Evolutionary conservation across 108 stramenopile genomes (phyloP).

Genomic region (Nitzschia sp.): DNA sequence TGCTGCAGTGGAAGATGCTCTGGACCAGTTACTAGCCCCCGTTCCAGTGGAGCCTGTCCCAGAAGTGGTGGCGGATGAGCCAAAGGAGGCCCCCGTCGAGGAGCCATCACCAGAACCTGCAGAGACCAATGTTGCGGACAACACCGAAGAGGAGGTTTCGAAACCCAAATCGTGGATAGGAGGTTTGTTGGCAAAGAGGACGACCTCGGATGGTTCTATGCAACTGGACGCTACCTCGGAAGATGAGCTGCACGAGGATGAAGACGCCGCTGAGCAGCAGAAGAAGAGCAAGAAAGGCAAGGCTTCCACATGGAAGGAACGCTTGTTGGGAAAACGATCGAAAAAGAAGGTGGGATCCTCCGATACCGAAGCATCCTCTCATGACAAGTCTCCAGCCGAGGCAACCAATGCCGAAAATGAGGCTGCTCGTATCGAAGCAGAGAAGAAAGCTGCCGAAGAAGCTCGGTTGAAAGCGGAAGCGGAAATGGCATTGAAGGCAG

Average conservation of each 20-base stretch:
- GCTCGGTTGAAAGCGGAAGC: not conserved
- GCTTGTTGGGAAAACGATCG: slow-evolving; percentile 13
- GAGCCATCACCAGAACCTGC: not conserved
- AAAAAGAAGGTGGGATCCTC: not conserved
- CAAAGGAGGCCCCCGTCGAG: not conserved
- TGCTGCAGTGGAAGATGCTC: not conserved
- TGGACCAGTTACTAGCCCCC: no score
- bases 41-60: no score
- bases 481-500: no score
- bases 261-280: not conserved
- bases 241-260: not conserved
- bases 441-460: slow-evolving; percentile 1
- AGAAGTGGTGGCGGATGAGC: not conserved
- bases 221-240: not conserved
- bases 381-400: not conserved
- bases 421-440: not conserved
- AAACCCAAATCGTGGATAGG: slow-evolving; percentile 1
- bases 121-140: not conserved
- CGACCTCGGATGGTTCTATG: not conserved
- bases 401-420: not conserved
- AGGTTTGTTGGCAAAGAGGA: slow-evolving; percentile 2
- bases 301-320: slow-evolving; percentile 11
- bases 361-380: not conserved
- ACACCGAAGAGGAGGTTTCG: not conserved
- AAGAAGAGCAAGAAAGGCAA: slow-evolving; percentile 7